Percentiles rank a stretch among this genome's conserved stretches.
These are phyloP conservation scores for Alternaria brassicicola DNA, from an alignment of 2,329 filamentous ascomycete species.

Conservation along the genomic window DNA sequence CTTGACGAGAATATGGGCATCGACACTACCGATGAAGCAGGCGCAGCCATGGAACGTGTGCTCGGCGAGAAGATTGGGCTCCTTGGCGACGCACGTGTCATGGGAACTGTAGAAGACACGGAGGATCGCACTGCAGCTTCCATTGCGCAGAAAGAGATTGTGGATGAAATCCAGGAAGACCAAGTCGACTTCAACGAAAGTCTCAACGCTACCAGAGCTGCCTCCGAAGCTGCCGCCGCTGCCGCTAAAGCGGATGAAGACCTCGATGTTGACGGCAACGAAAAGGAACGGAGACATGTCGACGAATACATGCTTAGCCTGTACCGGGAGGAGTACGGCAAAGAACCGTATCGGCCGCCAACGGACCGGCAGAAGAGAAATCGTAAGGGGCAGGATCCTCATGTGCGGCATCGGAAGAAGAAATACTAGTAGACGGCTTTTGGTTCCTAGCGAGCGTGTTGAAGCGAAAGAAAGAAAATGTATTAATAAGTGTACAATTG, in stretches of 20 bases:
- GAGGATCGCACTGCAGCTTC: constrained; percentile 91
- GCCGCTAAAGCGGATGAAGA: constrained; percentile 24
- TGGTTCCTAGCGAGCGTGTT: not conserved
- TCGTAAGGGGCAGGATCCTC: constrained; percentile 40
- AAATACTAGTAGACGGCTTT: constrained; percentile 25
- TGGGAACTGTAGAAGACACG: constrained; percentile 89
- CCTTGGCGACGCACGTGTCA: constrained; percentile 63
- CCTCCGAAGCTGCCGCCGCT: constrained; percentile 24
- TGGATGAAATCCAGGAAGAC: constrained; percentile 59
- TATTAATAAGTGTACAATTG: constrained; percentile 1
- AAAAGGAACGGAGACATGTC: constrained; percentile 34
- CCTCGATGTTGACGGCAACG: constrained; percentile 23
- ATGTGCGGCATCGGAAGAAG: constrained; percentile 39
- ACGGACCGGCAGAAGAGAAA: constrained; percentile 42
- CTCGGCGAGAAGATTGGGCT: constrained; percentile 71
- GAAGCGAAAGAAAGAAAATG: not conserved
- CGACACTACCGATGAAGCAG: constrained; percentile 66
- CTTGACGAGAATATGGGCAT: constrained; percentile 58
- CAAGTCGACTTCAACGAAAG: constrained; percentile 51
- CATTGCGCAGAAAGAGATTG: constrained; percentile 84
- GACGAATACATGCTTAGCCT: constrained; percentile 46
- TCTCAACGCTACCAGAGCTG: constrained; percentile 33
- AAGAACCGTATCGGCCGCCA: constrained; percentile 41
- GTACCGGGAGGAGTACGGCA: constrained; percentile 41
- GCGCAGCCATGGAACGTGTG: constrained; percentile 84